These are phyloP conservation scores for Biscogniauxia mediterranea DNA, from an alignment of 2,329 filamentous ascomycete species.

Conservation along the genomic window DNA sequence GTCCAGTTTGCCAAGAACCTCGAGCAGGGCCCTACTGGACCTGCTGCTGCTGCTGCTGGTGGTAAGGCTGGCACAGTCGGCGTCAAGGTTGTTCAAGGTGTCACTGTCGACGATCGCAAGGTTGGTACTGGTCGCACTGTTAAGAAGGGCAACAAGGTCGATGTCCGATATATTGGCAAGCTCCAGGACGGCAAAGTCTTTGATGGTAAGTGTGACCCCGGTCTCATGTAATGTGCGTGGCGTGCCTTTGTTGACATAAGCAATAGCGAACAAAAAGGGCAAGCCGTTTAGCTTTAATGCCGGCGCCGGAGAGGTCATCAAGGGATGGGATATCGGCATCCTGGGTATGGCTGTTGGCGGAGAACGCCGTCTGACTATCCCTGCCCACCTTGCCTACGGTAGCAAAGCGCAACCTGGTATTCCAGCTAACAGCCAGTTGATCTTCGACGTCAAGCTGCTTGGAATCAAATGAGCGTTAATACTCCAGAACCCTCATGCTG, in stretches of 20 bases:
- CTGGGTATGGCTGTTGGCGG: constrained; percentile 89
- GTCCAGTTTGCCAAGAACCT: constrained; percentile 99
- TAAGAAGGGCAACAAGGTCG: constrained; percentile 87
- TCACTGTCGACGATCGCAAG: constrained; percentile 95
- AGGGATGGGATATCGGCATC: constrained; percentile 96
- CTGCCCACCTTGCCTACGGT: constrained; percentile 85
- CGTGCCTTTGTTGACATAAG: constrained; percentile 4
- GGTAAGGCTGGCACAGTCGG: constrained; percentile 49
- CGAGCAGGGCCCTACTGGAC: constrained; percentile 88
- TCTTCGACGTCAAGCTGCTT: constrained; percentile 87
- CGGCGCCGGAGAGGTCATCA: constrained; percentile 93
- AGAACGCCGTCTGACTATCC: constrained; percentile 90
- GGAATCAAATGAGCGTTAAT: constrained; percentile 68
- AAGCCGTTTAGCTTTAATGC: constrained; percentile 97
- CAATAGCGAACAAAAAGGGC: constrained; percentile 92
- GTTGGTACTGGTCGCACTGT: constrained; percentile 77
- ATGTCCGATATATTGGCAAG: constrained; percentile 98
- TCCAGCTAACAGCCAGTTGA: constrained; percentile 83
- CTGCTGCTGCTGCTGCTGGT: constrained; percentile 53
- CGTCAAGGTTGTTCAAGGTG: constrained; percentile 79
- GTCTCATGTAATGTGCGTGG: background rate
- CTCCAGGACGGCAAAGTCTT: constrained; percentile 92
- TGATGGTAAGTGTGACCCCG: constrained; percentile 63
- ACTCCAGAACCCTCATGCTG: constrained; percentile 4
- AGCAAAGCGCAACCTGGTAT: constrained; percentile 80